A percentile compares a stretch with the other conserved stretches of the same genome.
Conservation (phyloP, 108 stramenopile genomes). For the Stephanodiscus triporus region DNA sequence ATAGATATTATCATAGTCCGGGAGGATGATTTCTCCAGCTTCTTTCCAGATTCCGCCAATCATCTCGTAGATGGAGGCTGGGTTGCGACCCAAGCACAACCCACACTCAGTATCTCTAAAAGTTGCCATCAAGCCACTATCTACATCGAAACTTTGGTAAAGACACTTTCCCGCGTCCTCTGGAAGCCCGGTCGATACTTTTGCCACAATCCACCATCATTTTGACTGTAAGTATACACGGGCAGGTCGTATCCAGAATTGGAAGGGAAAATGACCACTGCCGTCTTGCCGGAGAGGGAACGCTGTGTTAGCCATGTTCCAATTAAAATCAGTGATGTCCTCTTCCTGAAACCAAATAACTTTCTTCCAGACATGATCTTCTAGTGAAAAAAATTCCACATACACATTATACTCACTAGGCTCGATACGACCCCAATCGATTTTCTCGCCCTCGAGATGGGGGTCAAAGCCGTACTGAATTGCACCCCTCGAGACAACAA, state of each 20-base stretch:
- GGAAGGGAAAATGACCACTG: slow-evolving; percentile 9
- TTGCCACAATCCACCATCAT: slow-evolving; percentile 16
- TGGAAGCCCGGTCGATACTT: neutral
- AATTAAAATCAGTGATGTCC: neutral
- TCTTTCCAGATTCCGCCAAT: slow-evolving; percentile 16
- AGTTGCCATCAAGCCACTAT: slow-evolving; percentile 7
- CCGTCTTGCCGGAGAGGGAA: slow-evolving; percentile 17
- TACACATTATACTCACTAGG: neutral
- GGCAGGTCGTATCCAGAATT: neutral
- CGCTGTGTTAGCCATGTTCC: neutral
- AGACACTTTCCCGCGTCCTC: slow-evolving; percentile 1
- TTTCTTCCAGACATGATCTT: slow-evolving; percentile 10
- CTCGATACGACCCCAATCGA: neutral
- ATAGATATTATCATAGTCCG: neutral
- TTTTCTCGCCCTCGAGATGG: neutral
- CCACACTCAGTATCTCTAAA: neutral
- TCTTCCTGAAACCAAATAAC: slow-evolving; percentile 1
- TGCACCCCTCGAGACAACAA: neutral
- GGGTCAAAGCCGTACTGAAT: neutral
- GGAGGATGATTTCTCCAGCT: slow-evolving; percentile 10
- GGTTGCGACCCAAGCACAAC: neutral
- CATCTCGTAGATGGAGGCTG: slow-evolving; percentile 5
- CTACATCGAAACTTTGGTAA: slow-evolving; percentile 10
- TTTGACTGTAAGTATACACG: slow-evolving; percentile 20
- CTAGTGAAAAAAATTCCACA: slow-evolving; percentile 13